A percentile compares a stretch with the other conserved stretches of the same genome.
phyloP scores from a whole-genome alignment of 805 yeast genomes.

The Myxozyma geophila region DNA sequence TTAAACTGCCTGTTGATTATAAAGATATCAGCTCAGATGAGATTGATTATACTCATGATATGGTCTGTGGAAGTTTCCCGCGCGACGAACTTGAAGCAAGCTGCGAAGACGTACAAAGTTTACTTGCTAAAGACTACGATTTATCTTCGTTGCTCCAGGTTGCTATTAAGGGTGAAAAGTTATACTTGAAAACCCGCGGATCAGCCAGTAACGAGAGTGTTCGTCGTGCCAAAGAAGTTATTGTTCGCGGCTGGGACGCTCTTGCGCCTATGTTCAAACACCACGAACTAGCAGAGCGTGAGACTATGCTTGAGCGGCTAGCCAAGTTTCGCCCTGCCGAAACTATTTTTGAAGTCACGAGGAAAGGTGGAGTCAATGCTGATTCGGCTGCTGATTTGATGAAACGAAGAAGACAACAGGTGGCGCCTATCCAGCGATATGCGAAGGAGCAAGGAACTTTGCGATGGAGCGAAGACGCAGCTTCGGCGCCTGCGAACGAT shows the following conservation, averaged over 20 bases:
- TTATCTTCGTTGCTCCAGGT: conserved; percentile 67
- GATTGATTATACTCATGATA: conserved; percentile 73
- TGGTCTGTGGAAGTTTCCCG: conserved; percentile 85
- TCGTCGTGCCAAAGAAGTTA: conserved; percentile 79
- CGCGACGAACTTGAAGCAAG: conserved; percentile 68
- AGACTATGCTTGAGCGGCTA: conserved; percentile 70
- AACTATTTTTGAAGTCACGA: conserved; percentile 90
- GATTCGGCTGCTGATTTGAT: conserved; percentile 77
- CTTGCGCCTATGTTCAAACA: conserved; percentile 68
- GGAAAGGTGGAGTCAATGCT: conserved; percentile 54
- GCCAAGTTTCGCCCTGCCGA: conserved; percentile 74
- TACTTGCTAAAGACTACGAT: conserved; percentile 70
- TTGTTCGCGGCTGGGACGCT: conserved; percentile 72
- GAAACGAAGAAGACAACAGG: conserved; percentile 82
- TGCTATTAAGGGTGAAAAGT: conserved; percentile 82
- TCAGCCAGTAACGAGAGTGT: conserved; percentile 87
- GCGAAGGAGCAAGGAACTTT: conserved; percentile 58
- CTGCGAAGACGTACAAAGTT: conserved; percentile 70
- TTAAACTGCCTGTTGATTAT: conserved; percentile 57
- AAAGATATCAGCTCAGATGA: conserved; percentile 48
- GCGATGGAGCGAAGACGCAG: conserved; percentile 1
- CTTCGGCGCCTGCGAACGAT: conserved; percentile 35
- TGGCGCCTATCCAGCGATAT: conserved; percentile 83
- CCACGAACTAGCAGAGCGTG: conserved; percentile 52
- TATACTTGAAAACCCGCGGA: conserved; percentile 81